A percentile compares a stretch with the other conserved stretches of the same genome.
phyloP scores from a whole-genome alignment of 1,284 basidiomycete species.

The Acaromyces ingoldii region DNA sequence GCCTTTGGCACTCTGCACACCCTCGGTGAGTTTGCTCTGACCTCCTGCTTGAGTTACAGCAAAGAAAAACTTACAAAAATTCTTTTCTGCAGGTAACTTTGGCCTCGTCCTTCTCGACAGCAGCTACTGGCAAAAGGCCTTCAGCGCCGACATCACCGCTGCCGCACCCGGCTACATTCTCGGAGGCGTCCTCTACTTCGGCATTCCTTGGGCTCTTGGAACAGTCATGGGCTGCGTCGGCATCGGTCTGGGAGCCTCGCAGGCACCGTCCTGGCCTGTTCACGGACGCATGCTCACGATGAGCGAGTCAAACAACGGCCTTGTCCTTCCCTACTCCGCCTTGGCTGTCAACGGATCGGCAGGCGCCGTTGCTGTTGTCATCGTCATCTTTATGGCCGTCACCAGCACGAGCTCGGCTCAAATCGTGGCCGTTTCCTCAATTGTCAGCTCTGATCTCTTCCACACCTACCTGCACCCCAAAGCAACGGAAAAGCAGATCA shows the following conservation, averaged over 20 bases:
- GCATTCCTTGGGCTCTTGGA: conserved; percentile 40
- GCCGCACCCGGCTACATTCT: conserved; percentile 41
- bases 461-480: conserved; percentile 33
- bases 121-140: conserved; percentile 44
- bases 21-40: too few relatives aligned
- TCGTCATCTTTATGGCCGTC: conserved; percentile 42
- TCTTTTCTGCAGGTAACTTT: conserved; percentile 42
- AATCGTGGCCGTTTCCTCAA: conserved; percentile 37
- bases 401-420: conserved; percentile 39
- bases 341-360: conserved; percentile 36
- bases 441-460: conserved; percentile 36
- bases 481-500: conserved; percentile 28
- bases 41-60: too few relatives aligned
- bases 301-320: conserved; percentile 27
- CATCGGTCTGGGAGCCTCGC: conserved; percentile 9
- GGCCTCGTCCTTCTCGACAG: conserved; percentile 41
- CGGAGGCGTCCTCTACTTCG: conserved; percentile 44
- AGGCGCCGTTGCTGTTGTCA: conserved; percentile 39
- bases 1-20: conserved; percentile 43
- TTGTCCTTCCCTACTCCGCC: conserved; percentile 32
- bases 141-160: conserved; percentile 31
- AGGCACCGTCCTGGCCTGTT: conserved; percentile 36
- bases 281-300: conserved; percentile 22
- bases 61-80: too few relatives aligned
- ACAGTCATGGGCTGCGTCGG: conserved; percentile 34